Conservation (phyloP, 257 asterid genomes). For the Nicotiana tabacum region DNA sequence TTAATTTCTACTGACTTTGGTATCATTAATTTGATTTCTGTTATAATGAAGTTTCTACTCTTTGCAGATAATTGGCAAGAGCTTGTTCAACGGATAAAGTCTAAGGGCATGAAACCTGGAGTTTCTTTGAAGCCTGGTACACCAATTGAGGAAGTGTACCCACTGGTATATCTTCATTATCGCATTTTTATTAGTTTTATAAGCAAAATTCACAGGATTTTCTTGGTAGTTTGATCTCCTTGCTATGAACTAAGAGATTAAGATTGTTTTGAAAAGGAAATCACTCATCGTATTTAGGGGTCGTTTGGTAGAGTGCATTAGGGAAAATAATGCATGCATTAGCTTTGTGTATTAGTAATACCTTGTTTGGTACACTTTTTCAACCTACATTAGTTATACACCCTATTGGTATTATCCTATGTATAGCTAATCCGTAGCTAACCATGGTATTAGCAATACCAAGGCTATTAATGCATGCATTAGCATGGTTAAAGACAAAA, state of each 20-base stretch:
- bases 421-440: no score
- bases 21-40: not conserved
- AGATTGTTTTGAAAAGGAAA: not conserved
- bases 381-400: no score
- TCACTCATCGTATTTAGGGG: not conserved
- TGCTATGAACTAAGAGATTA: not conserved
- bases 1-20: not conserved
- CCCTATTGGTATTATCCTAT: no score
- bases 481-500: no score
- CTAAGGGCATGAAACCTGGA: conserved; percentile 86
- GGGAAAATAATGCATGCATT: no score
- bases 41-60: not conserved
- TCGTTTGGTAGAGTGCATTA: no score
- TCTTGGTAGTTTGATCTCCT: not conserved
- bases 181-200: conserved; percentile 1
- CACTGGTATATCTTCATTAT: conserved; percentile 45
- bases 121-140: conserved; percentile 86
- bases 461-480: no score
- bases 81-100: conserved; percentile 62
- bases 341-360: no score
- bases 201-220: not conserved
- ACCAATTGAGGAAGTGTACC: conserved; percentile 76
- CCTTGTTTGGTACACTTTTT: no score
- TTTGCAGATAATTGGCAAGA: conserved; percentile 87
- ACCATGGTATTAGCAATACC: no score